These are phyloP conservation scores for Daedaleopsis sinensis DNA, from an alignment of 768 basidiomycete genomes.

Conservation along the genomic window DNA sequence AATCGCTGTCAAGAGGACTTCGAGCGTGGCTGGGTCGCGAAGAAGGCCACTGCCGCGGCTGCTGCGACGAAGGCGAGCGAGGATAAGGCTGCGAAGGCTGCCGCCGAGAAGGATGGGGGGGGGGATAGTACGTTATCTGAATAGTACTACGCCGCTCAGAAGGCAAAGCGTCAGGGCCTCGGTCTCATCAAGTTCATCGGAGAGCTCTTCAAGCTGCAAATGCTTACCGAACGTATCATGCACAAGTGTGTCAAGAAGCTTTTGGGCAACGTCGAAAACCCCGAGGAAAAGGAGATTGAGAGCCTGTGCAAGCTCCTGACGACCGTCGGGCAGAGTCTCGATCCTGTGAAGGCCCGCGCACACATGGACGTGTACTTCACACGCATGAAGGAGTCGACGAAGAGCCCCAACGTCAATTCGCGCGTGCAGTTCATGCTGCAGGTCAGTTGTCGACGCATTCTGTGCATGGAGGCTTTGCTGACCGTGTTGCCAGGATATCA, in stretches of 20 bases:
- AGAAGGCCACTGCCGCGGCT: no score
- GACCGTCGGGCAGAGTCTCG: conserved; percentile 84
- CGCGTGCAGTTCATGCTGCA: conserved; percentile 95
- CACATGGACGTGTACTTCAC: conserved; percentile 94
- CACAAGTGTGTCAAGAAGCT: conserved; percentile 97
- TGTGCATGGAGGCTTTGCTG: conserved; percentile 12
- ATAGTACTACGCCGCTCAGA: no score
- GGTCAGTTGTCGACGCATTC: conserved; percentile 56
- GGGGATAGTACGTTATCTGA: no score
- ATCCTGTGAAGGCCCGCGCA: conserved; percentile 75
- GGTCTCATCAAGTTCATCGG: conserved; percentile 98
- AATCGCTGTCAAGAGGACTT: conserved; percentile 98
- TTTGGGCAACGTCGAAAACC: conserved; percentile 87
- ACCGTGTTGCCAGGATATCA: conserved; percentile 65
- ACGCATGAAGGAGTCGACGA: conserved; percentile 81
- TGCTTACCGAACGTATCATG: conserved; percentile 97
- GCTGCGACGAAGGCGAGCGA: conserved; percentile 84
- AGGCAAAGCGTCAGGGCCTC: conserved; percentile 94
- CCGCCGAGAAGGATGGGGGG: no score
- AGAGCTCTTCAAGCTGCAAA: conserved; percentile 95
- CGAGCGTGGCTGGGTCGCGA: conserved; percentile 89
- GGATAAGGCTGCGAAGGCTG: no score
- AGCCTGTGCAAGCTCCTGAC: conserved; percentile 88
- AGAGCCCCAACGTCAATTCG: conserved; percentile 72
- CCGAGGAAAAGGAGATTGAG: conserved; percentile 98